These are phyloP conservation scores for Actinomortierella ambigua DNA, from an alignment of 371 early-diverging fungal genomes.

Conservation along the genomic window DNA sequence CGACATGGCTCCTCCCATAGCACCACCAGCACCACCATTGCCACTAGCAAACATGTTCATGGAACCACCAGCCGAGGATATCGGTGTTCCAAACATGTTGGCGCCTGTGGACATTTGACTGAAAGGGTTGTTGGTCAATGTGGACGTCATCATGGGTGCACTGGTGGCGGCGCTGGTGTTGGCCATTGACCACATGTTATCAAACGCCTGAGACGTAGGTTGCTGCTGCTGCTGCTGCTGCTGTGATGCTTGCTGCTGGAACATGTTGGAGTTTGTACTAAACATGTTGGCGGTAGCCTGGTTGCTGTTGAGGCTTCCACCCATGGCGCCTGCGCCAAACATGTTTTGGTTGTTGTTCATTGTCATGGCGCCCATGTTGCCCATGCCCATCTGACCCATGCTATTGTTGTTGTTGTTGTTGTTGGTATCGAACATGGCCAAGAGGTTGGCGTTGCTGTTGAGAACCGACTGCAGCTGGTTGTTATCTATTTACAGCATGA, in stretches of 20 bases:
- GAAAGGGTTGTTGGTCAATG: conserved; percentile 6
- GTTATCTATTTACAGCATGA: too few species aligned
- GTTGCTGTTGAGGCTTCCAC: conserved; percentile 1
- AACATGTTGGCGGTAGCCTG: conserved; percentile 10
- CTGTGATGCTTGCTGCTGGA: conserved; percentile 7
- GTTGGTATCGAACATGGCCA: conserved; percentile 28
- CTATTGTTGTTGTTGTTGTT: conserved; percentile 14
- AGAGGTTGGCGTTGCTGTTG: conserved; percentile 31
- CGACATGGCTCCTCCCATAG: too few species aligned
- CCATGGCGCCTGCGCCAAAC: too few species aligned
- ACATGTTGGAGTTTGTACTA: not conserved
- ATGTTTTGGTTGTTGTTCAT: conserved; percentile 1
- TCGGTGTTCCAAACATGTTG: too few species aligned
- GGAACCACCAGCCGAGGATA: too few species aligned
- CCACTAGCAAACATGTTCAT: too few species aligned
- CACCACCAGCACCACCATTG: too few species aligned
- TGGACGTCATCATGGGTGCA: not conserved
- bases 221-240: conserved; percentile 25
- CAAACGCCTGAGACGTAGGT: conserved; percentile 13
- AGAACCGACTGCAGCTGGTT: conserved; percentile 44
- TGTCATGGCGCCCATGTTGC: conserved; percentile 4
- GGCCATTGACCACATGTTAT: conserved; percentile 3
- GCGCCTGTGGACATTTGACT: too few species aligned
- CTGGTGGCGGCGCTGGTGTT: not conserved
- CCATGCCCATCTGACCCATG: not conserved